phyloP scores from a whole-genome alignment of 208 protist genomes.

The Acanthamoeba lenticulata region DNA sequence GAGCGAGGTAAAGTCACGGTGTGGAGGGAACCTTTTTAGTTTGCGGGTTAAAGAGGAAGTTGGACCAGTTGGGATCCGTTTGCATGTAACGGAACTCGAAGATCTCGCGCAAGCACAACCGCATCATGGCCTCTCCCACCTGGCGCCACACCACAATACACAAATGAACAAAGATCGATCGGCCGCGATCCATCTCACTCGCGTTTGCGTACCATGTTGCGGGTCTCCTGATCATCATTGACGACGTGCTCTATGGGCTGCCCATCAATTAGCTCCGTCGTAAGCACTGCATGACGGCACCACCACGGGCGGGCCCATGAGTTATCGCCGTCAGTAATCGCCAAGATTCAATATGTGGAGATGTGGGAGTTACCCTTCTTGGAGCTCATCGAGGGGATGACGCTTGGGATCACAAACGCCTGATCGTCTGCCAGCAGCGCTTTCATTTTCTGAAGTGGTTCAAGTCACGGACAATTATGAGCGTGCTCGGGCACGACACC shows the following conservation, averaged over 20 bases:
- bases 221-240: conserved; percentile 81
- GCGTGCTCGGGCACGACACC: too few species aligned
- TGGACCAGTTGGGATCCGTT: conserved; percentile 97
- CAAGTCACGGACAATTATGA: not conserved
- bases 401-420: conserved; percentile 25
- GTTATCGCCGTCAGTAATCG: conserved; percentile 72
- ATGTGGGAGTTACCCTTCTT: not conserved
- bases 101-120: conserved; percentile 91
- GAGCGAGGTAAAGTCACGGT: not conserved
- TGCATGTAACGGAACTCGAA: conserved; percentile 97
- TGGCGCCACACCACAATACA: not conserved
- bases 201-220: conserved; percentile 7
- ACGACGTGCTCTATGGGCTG: conserved; percentile 80
- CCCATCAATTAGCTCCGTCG: conserved; percentile 82
- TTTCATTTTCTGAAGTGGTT: conserved; percentile 46
- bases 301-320: conserved; percentile 58
- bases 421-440: conserved; percentile 72
- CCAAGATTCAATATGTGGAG: not conserved
- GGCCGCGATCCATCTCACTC: too few species aligned
- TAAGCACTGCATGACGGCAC: conserved; percentile 78
- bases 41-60: conserved; percentile 94
- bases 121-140: conserved; percentile 90
- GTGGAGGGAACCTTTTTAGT: conserved; percentile 75
- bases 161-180: too few species aligned
- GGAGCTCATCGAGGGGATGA: not conserved